A percentile compares a stretch with the other conserved stretches of the same genome.
Conservation (phyloP, 2,329 filamentous ascomycete species). For the Fusarium neocosmosporiellum region DNA sequence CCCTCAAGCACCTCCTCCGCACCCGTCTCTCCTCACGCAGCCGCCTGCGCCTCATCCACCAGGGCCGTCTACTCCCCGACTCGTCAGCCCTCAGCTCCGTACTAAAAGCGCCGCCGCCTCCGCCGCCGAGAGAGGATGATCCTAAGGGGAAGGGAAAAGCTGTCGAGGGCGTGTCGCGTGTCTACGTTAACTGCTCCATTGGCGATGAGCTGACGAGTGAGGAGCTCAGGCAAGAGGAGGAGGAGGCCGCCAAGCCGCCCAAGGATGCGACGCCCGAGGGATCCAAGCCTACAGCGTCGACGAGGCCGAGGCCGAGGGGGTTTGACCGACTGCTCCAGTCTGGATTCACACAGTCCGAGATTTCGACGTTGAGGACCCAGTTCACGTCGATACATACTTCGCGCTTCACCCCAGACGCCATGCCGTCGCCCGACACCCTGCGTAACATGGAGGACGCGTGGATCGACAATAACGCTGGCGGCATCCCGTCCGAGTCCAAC, state of each 20-base stretch:
- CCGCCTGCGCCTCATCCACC: conserved; percentile 88
- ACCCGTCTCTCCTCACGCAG: conserved; percentile 73
- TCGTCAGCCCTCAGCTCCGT: conserved; percentile 73
- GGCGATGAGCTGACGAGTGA: conserved; percentile 75
- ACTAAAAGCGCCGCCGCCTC: conserved; percentile 68
- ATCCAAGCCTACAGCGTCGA: conserved; percentile 45
- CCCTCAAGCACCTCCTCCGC: conserved; percentile 86
- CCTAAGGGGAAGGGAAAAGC: conserved; percentile 69
- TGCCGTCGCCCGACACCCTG: conserved; percentile 82
- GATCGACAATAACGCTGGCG: conserved; percentile 77
- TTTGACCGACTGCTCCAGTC: conserved; percentile 87
- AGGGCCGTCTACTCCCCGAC: conserved; percentile 87
- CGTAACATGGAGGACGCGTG: conserved; percentile 87
- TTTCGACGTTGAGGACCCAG: conserved; percentile 86
- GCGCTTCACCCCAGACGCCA: conserved; percentile 86
- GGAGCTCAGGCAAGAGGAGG: conserved; percentile 77
- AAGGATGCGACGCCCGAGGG: conserved; percentile 61
- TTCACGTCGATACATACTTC: conserved; percentile 87
- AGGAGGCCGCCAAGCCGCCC: conserved; percentile 52
- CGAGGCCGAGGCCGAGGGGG: conserved; percentile 66
- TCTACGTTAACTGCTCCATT: conserved; percentile 95
- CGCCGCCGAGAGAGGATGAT: conserved; percentile 56
- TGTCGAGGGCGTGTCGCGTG: conserved; percentile 66
- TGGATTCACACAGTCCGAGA: conserved; percentile 85
- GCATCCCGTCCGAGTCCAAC: conserved; percentile 52